Evolutionary conservation across 78 protist genomes (phyloP), one percentile per base, ranked within the genome.

Genomic region (Paulinella micropora): DNA sequence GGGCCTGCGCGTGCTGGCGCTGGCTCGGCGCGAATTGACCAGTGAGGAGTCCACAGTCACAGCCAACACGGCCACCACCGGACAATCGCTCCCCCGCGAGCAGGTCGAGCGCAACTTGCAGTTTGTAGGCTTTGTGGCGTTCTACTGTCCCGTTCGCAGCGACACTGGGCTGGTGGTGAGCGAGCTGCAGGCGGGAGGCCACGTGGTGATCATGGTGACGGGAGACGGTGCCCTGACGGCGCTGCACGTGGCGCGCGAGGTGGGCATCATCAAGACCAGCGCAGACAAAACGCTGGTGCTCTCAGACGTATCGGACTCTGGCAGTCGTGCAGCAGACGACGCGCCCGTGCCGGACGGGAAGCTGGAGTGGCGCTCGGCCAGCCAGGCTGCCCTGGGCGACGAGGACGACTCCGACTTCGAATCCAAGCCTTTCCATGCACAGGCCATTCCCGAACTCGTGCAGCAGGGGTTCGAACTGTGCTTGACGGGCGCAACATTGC

Each of bases 221-320:
- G 92, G 92, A 37, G 92, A 90, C 84, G 89, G 86, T 31, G 83
- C 86, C 39, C 88, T 91, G 39, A 91, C 90, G 35, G 93, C 93
- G 69, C 82, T 86, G 34, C 90, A 88, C 83, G 90, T 91, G 32
- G 93, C 90, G 15, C 35, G 36, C 26, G 88, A 91, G 85, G 89
- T 91, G 69, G 81, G 88, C 39, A 91, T 91, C 79, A 31, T 36
- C 77, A 2, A 6, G 73, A 23, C 0, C 1, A 36, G 31, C 81
- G 51, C 23, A 39, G 28, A 73, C 36, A 0, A 28, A 51, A 15
- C 0, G 28, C 90, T 35, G 82, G 81, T 86, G 67, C 89, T 89
- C 39, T 86, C 87, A n/a, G n/a, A n/a, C n/a, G n/a, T n/a, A n/a
- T n/a, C n/a, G n/a, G n/a, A n/a, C n/a, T n/a, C n/a, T 37, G 79